These are phyloP conservation scores for Brassica juncea DNA, from an alignment of 345 rosid genomes.

Conservation along the genomic window DNA sequence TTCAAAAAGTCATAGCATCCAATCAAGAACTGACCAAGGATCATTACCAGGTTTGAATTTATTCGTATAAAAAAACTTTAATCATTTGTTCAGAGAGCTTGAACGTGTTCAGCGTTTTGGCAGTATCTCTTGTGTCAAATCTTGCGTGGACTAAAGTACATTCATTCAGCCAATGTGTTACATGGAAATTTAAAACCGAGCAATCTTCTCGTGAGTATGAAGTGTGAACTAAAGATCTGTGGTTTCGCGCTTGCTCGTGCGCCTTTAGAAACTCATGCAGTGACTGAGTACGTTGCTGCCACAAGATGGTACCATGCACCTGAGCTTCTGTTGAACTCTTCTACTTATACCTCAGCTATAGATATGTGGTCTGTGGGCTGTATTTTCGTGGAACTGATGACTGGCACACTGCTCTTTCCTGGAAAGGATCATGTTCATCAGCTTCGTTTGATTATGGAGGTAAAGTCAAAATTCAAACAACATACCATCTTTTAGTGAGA, in stretches of 20 bases:
- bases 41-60: conserved; percentile 69
- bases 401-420: conserved; percentile 80
- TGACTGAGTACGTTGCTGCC: conserved; percentile 84
- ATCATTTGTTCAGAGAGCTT: conserved; percentile 7
- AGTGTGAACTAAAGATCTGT: conserved; percentile 85
- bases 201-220: conserved; percentile 73
- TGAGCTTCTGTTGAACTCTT: conserved; percentile 75
- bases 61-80: conserved; percentile 3
- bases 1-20: conserved; percentile 63
- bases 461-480: conserved; percentile 20
- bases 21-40: conserved; percentile 58
- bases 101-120: conserved; percentile 16
- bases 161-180: conserved; percentile 90
- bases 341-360: conserved; percentile 78
- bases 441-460: conserved; percentile 87
- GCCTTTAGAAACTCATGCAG: conserved; percentile 76
- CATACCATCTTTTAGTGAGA: too few species aligned
- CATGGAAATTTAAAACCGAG: conserved; percentile 92
- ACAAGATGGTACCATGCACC: conserved; percentile 98
- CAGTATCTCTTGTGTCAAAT: conserved; percentile 94
- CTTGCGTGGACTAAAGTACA: conserved; percentile 87
- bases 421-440: conserved; percentile 86
- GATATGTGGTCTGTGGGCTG: conserved; percentile 98
- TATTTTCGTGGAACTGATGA: conserved; percentile 82
- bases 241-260: conserved; percentile 93